Conservation (phyloP, 1,284 basidiomycete species). For the Malassezia equina region DNA sequence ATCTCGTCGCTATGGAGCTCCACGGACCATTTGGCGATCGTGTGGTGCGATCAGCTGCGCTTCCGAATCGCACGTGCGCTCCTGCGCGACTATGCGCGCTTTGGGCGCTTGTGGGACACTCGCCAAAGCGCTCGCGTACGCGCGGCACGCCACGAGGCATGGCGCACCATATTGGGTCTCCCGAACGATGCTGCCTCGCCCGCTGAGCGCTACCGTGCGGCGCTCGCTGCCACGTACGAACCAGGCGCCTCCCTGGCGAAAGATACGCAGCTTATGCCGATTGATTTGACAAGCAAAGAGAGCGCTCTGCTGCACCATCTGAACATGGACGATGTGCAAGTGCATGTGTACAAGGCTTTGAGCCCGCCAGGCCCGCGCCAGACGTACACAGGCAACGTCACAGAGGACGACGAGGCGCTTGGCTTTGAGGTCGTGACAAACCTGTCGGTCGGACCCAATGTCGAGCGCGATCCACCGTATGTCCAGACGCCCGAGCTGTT, state of each 20-base stretch:
- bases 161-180: conserved; percentile 25
- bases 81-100: conserved; percentile 27
- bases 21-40: conserved; percentile 89
- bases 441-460: conserved; percentile 26
- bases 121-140: conserved; percentile 16
- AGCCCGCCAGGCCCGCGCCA: conserved; percentile 7
- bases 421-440: conserved; percentile 38
- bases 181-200: conserved; percentile 15
- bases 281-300: neutral
- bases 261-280: neutral
- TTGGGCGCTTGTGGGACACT: conserved; percentile 19
- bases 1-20: conserved; percentile 86
- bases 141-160: conserved; percentile 26
- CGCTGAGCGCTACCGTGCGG: neutral
- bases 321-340: neutral
- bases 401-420: conserved; percentile 12
- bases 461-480: conserved; percentile 17
- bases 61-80: conserved; percentile 61
- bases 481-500: conserved; percentile 25
- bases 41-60: conserved; percentile 97
- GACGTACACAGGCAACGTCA: neutral
- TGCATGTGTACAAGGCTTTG: neutral
- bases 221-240: neutral
- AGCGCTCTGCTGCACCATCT: neutral
- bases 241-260: neutral